A percentile compares a stretch with the other conserved stretches of the same genome.
Evolutionary conservation across 2,329 filamentous ascomycete species (phyloP).

Genomic region (Pseudocercospora eumusae): DNA sequence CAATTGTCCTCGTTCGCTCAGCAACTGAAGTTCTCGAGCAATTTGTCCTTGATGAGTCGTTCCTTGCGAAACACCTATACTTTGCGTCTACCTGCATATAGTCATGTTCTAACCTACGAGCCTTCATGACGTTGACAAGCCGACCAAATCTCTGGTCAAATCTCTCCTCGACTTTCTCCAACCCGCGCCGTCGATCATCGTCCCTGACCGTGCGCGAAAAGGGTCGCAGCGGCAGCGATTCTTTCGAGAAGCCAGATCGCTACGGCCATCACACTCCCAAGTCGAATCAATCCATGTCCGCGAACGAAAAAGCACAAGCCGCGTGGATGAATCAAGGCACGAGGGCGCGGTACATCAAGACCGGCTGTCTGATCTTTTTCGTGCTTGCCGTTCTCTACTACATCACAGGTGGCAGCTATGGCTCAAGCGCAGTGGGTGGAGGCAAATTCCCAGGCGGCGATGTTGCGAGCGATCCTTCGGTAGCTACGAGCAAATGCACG

Average conservation of each 20-base stretch:
- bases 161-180: conserved; percentile 42
- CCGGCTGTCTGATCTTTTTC: conserved; percentile 60
- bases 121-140: conserved; percentile 25
- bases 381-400: conserved; percentile 61
- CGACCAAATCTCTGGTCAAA: conserved; percentile 52
- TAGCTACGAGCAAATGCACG: conserved; percentile 73
- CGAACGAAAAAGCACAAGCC: conserved; percentile 44
- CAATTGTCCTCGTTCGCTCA: not conserved
- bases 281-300: conserved; percentile 37
- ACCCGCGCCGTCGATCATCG: conserved; percentile 52
- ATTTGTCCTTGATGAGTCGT: not conserved
- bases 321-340: conserved; percentile 64
- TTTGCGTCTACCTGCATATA: conserved; percentile 2
- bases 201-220: conserved; percentile 54
- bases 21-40: not conserved
- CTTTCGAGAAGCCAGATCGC: conserved; percentile 51
- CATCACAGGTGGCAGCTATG: conserved; percentile 39
- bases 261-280: conserved; percentile 34
- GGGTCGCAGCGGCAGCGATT: conserved; percentile 40
- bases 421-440: conserved; percentile 3
- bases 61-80: conserved; percentile 2
- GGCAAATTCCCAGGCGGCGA: conserved; percentile 43
- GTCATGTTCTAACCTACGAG: conserved; percentile 13
- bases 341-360: conserved; percentile 62
- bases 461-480: conserved; percentile 57